Evolutionary conservation across 2,329 filamentous ascomycete genomes (phyloP), one percentile per base, ranked within the genome.

Genomic region (Talaromyces amestolkiae): DNA sequence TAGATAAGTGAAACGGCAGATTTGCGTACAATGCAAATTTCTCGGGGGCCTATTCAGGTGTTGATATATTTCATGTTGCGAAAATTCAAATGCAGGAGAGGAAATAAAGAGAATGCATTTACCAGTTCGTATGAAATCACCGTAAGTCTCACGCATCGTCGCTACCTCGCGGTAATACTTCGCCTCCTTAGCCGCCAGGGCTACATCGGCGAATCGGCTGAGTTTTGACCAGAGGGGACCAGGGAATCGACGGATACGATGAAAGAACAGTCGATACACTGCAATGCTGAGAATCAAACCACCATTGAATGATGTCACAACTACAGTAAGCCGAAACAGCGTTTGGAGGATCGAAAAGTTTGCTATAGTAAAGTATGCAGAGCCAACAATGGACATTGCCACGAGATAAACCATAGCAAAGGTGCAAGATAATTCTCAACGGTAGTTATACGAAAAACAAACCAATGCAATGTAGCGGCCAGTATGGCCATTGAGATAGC

Each of bases 71-170:
- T 43, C 33, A n/a, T n/a, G n/a, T n/a, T n/a, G n/a, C n/a, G n/a
- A n/a, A n/a, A n/a, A n/a, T n/a, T n/a, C n/a, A n/a, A n/a, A n/a
- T n/a, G n/a, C n/a, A n/a, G n/a, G n/a, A n/a, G n/a, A n/a, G n/a
- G n/a, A n/a, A n/a, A n/a, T n/a, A n/a, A n/a, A n/a, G n/a, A 22
- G 58, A 37, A 31, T 2, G 37, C 22, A 11, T 7, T 31, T 59
- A 74, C 75, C 75, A 11, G 71, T 75, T 24, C 75, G 71, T 6
- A 77, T 71, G 63, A 75, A 72, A 58, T 76, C 72, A 24, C 75
- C 75, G 66, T 77, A 75, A 33, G 69, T 66, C 0, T 67, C 63
- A 63, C 75, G 74, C 68, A 75, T 64, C 51, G 71, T 70, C 1
- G 41, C 70, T 22, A 76, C 19, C 56, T 74, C 72, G 58, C 70